Conservation (phyloP, 2,329 filamentous ascomycete genomes). For the Cercospora brassicicola region DNA sequence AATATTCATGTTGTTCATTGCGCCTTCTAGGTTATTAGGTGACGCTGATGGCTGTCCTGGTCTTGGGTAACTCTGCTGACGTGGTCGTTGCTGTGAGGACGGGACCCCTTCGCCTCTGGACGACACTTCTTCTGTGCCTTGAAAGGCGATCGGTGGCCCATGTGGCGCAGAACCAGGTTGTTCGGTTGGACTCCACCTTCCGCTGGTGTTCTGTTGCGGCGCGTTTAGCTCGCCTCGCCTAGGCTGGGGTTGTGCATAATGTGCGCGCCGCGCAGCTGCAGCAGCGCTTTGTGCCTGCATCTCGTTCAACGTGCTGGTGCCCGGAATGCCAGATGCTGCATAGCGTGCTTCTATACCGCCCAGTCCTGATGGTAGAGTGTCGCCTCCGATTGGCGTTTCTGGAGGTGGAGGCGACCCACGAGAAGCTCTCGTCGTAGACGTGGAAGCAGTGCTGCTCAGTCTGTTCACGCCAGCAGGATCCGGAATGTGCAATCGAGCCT, state of each 20-base stretch:
- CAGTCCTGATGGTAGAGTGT: conserved; percentile 27
- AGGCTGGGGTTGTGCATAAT: conserved; percentile 59
- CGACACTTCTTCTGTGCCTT: conserved; percentile 72
- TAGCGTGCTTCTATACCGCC: conserved; percentile 89
- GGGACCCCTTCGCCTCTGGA: conserved; percentile 27
- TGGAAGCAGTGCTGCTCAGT: conserved; percentile 81
- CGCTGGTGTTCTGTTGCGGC: conserved; percentile 45
- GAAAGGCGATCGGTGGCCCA: conserved; percentile 87
- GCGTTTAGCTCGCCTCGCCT: conserved; percentile 47
- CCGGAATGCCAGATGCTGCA: conserved; percentile 86
- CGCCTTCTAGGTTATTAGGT: conserved; percentile 64
- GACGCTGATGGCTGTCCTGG: conserved; percentile 49
- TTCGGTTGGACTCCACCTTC: conserved; percentile 96
- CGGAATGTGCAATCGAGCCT: conserved; percentile 51
- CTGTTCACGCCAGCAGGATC: conserved; percentile 59
- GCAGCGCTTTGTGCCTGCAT: conserved; percentile 75
- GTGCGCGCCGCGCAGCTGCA: conserved; percentile 75
- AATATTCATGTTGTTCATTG: conserved; percentile 79
- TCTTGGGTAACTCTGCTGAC: conserved; percentile 34
- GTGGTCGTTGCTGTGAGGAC: conserved; percentile 14
- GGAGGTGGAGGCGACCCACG: conserved; percentile 92
- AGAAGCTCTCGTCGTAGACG: conserved; percentile 86
- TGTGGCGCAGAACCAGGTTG: conserved; percentile 81
- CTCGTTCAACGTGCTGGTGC: conserved; percentile 76
- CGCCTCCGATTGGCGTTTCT: conserved; percentile 71